These are phyloP conservation scores for Rhizopus arrhizus DNA, from an alignment of 371 early-diverging fungal genomes.

Conservation along the genomic window DNA sequence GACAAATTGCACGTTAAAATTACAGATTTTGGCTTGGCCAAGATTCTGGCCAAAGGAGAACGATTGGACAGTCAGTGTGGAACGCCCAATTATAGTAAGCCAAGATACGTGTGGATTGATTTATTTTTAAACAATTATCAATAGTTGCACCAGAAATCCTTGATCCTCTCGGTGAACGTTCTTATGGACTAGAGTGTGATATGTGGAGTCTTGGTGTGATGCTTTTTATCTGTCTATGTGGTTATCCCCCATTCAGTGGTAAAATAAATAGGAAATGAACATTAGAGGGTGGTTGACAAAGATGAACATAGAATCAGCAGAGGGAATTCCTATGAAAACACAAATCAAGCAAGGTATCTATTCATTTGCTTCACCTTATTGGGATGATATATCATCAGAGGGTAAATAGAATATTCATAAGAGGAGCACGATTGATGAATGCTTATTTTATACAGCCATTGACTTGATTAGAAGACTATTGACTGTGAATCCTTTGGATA, in stretches of 20 bases:
- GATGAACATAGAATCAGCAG: conserved; percentile 17
- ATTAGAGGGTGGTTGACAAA: background rate
- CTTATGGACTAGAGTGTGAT: conserved; percentile 90
- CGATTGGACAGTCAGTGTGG: conserved; percentile 85
- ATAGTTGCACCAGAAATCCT: conserved; percentile 94
- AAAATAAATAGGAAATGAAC: conserved; percentile 3
- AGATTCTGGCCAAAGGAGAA: conserved; percentile 62
- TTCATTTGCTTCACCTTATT: conserved; percentile 79
- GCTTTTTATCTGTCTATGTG: conserved; percentile 95
- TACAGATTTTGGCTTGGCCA: conserved; percentile 94
- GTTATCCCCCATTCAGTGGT: conserved; percentile 91
- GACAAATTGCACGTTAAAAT: conserved; percentile 76
- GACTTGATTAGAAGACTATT: conserved; percentile 62
- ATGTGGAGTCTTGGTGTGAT: conserved; percentile 99
- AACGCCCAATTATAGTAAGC: conserved; percentile 92
- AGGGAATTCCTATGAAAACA: conserved; percentile 30
- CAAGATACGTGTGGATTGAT: background rate
- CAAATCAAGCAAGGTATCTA: conserved; percentile 84
- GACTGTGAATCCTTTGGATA: conserved; percentile 49
- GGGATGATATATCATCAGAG: conserved; percentile 79
- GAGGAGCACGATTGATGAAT: background rate
- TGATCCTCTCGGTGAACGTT: conserved; percentile 54
- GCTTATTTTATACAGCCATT: conserved; percentile 42
- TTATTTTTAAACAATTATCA: background rate
- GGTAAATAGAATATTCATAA: conserved; percentile 31